Evolutionary conservation across 2,329 filamentous ascomycete species (phyloP).

Genomic region (Hansfordia pulvinata): DNA sequence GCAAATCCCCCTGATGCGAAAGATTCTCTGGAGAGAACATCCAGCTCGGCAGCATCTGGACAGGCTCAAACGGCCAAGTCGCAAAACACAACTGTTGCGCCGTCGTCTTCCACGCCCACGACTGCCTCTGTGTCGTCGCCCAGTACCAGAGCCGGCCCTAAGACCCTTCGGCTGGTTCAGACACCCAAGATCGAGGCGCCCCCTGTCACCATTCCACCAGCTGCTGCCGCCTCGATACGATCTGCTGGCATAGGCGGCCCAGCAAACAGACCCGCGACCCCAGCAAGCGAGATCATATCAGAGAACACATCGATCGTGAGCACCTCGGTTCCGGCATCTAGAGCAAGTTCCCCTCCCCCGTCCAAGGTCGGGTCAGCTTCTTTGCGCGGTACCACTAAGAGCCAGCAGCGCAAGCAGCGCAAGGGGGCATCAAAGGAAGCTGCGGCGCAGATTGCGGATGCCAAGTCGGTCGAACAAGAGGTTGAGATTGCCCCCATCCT

Average conservation of each 20-base stretch:
- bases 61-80: constrained; percentile 21
- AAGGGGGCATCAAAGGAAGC: constrained; percentile 56
- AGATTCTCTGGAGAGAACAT: constrained; percentile 13
- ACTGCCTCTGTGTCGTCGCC: constrained; percentile 39
- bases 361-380: constrained; percentile 55
- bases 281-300: constrained; percentile 60
- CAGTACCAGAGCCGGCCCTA: constrained; percentile 36
- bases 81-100: constrained; percentile 27
- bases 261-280: constrained; percentile 52
- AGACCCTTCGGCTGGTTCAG: constrained; percentile 57
- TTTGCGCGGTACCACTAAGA: constrained; percentile 59
- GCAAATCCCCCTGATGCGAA: constrained; percentile 8
- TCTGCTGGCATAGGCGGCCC: constrained; percentile 15
- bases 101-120: constrained; percentile 29
- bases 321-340: constrained; percentile 51
- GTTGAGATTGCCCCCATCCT: constrained; percentile 56
- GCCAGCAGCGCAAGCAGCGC: constrained; percentile 63
- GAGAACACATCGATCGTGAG: constrained; percentile 66
- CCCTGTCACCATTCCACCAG: constrained; percentile 16
- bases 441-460: constrained; percentile 36
- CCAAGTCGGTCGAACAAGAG: constrained; percentile 35
- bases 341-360: constrained; percentile 58
- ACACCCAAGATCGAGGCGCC: constrained; percentile 49
- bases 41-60: too few relatives aligned
- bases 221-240: constrained; percentile 15